Percentiles rank a stretch among this genome's conserved stretches.
phyloP scores from a whole-genome alignment of 2,329 filamentous ascomycete species.

The Cladosporium colombiae region DNA sequence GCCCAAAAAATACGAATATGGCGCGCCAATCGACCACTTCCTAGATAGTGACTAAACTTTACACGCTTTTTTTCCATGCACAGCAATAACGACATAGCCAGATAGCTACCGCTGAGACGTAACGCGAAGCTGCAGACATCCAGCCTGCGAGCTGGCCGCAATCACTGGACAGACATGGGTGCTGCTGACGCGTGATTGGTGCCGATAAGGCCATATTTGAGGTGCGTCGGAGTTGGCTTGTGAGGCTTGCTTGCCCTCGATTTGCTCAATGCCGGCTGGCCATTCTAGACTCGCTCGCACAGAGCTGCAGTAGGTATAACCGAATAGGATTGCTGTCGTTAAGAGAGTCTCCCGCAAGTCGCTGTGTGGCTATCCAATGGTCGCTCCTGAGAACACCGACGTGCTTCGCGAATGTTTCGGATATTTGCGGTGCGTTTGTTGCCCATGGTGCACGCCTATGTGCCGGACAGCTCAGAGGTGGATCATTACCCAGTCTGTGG shows the following conservation, averaged over 20 bases:
- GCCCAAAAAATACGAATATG: neutral
- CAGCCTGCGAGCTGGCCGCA: neutral
- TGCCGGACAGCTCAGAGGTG: neutral
- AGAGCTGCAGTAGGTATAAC: neutral
- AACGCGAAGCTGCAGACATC: neutral
- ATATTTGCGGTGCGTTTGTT: neutral
- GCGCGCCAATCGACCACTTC: neutral
- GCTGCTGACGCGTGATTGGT: conserved; percentile 4
- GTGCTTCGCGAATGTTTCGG: neutral
- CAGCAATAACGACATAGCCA: neutral
- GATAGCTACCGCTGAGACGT: neutral
- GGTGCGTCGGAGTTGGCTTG: neutral
- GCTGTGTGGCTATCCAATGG: neutral
- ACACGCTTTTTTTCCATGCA: neutral
- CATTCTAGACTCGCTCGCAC: neutral
- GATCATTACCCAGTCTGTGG: neutral
- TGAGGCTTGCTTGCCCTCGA: neutral
- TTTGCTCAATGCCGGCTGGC: neutral
- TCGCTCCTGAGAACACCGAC: neutral
- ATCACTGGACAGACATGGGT: conserved; percentile 1
- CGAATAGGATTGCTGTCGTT: neutral
- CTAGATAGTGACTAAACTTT: conserved; percentile 9
- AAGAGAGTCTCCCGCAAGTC: neutral
- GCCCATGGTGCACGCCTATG: neutral
- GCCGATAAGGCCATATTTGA: conserved; percentile 1